Base-by-base conservation (phyloP, 495 filamentous ascomycete species). In the Penicillium cosmopolitanum region DNA sequence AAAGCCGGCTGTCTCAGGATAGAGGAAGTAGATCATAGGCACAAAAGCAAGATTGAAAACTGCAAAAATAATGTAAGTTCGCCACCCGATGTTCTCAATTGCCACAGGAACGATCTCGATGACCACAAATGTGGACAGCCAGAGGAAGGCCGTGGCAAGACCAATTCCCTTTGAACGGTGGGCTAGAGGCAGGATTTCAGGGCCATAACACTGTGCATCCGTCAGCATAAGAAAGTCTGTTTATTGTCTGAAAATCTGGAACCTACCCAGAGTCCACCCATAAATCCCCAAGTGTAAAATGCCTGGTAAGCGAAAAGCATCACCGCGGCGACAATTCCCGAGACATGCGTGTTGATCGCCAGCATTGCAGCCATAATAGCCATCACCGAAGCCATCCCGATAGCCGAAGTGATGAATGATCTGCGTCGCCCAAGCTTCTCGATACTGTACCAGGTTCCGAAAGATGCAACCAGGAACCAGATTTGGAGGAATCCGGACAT, bases 61-160 rank as follows among this genome's bases (percentile, higher is more conserved):
- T 11, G 71, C 75, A 21, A 77, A 78, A 18, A 77, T 67, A 56
- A 76, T 68, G 47, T 76, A 76, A 2, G 73, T 77, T 16, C 72
- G 57, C 63, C 63, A 66, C 0, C 63, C 63, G 19, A 68, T 64
- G 35, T 66, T 68, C 2, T 42, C 47, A 28, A 66, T 58, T 9
- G 62, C 62, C 1, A 60, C 44, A 1, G 66, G 67, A 6, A 63
- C 66, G 35, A 70, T 58, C 36, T 70, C 67, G 35, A 68, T 61
- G 0, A 66, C 66, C 10, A 68, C 55, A 40, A 70, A 68, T n/a
- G 59, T 63, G 6, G 61, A 56, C 18, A 61, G 55, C 65, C 62
- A 61, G 35, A 66, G 53, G 36, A 63, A 58, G 21, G 51, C 60
- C 3, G 63, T 63, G 15, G 63, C 63, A 3, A 68, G 42, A 16